Evolutionary conservation across 2,329 filamentous ascomycete genomes (phyloP).

Genomic region (Exophiala spinifera): DNA sequence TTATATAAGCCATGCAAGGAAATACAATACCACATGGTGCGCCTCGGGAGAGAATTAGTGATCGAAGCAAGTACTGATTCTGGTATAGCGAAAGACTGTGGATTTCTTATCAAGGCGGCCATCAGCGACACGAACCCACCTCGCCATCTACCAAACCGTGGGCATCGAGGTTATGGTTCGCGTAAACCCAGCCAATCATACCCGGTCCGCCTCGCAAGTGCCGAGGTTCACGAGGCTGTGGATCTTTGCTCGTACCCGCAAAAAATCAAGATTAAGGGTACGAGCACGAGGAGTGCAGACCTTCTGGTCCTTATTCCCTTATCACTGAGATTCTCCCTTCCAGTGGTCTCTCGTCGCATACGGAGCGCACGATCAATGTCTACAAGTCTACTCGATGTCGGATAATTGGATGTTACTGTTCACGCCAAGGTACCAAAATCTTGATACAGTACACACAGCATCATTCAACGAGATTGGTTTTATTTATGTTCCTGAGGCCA

Average conservation of each 20-base stretch:
- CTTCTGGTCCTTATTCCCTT: neutral
- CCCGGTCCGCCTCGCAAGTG: neutral
- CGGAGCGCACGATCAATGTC: neutral
- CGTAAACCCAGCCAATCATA: too few species aligned
- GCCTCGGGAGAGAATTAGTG: too few species aligned
- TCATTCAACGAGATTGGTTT: too few species aligned
- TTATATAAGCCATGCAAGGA: too few species aligned
- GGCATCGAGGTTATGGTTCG: neutral
- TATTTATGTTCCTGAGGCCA: too few species aligned
- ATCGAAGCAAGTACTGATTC: too few species aligned
- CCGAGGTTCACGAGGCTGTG: conserved; percentile 15
- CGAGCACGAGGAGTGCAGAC: neutral
- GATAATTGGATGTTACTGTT: neutral
- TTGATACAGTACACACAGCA: neutral
- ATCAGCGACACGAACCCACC: too few species aligned
- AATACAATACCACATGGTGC: too few species aligned
- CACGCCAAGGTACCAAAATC: neutral
- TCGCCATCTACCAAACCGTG: too few species aligned
- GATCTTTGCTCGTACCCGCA: neutral
- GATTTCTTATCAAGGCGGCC: too few species aligned
- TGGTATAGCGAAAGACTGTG: too few species aligned
- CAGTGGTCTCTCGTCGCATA: neutral
- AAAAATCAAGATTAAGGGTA: neutral
- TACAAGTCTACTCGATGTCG: neutral
- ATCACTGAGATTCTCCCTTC: neutral